Evolutionary conservation across 202 grass and related monocot genomes (phyloP), one percentile per base, ranked within the genome.

Genomic region (Digitaria exilis): DNA sequence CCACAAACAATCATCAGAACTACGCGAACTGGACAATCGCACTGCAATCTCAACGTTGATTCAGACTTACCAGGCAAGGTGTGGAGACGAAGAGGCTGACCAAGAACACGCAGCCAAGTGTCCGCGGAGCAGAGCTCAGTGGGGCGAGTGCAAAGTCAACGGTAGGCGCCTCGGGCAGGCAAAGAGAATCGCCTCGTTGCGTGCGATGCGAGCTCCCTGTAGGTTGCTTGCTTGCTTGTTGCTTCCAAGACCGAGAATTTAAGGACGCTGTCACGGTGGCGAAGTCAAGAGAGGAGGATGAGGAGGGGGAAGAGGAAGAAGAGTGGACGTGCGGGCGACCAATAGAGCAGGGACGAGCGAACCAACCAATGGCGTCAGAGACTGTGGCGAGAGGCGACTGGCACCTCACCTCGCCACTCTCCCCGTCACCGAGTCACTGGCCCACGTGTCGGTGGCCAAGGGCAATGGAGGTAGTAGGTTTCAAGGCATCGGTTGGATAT

Each of bases 351-450:
- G 12, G 37, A 18, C 50, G n/a, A 29, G 18, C 30, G 49, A 28
- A 60, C 74, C 55, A 16, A 69, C 80, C 65, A 77, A 71, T 82
- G 31, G 51, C 9, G 13, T 16, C 73, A 78, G 65, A 37, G 44
- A 13, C 49, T 18, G 48, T 21, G 82, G 29, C 41, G 9, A 11
- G n/a, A n/a, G 54, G 57, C 25, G 25, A 60, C 57, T 30, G 72
- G 82, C 72, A 57, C 57, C n/a, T n/a, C n/a, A 9, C 37, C 37
- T 39, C 37, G 6, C 37, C 6, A 34, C 32, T n/a, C n/a, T n/a
- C n/a, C n/a, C n/a, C n/a, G n/a, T 34, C 32, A 2, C 32, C 32
- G 3, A 34, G 37, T 39, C 37, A 9, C 37, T 26, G 66, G 12
- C 74, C 74, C 0, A 76, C 52, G 22, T 71, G 83, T 85, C 64